Percentiles rank a stretch among this genome's conserved stretches.
phyloP scores from a whole-genome alignment of 1,284 basidiomycete species.

The Ceratobasidium sp. region DNA sequence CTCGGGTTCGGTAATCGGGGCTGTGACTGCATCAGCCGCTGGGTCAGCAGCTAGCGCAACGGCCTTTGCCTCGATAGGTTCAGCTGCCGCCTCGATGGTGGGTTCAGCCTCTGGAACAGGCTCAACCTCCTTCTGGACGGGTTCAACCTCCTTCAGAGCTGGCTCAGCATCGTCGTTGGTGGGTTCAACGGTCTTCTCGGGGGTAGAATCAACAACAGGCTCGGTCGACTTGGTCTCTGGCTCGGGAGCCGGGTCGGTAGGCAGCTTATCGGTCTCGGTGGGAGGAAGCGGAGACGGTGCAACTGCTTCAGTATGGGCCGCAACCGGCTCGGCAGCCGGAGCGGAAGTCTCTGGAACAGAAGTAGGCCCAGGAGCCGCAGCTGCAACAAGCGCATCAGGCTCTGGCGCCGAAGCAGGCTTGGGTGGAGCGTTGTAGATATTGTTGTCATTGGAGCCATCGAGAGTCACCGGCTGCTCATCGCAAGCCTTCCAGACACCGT shows the following conservation, averaged over 20 bases:
- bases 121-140: no score
- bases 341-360: conserved; percentile 35
- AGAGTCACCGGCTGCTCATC: conserved; percentile 64
- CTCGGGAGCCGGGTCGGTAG: background rate
- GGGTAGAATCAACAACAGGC: background rate
- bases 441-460: conserved; percentile 71
- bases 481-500: conserved; percentile 68
- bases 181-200: conserved; percentile 1
- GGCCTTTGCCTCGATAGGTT: background rate
- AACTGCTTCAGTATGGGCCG: conserved; percentile 14
- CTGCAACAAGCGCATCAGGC: conserved; percentile 22
- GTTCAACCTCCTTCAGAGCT: background rate
- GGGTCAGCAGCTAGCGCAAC: background rate
- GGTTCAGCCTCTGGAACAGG: background rate
- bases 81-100: background rate
- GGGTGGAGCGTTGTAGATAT: conserved; percentile 67
- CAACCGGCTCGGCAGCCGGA: conserved; percentile 22
- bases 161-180: background rate
- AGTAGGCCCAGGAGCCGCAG: conserved; percentile 29
- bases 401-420: conserved; percentile 50
- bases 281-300: conserved; percentile 34
- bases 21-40: background rate
- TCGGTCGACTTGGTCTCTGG: background rate
- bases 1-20: conserved; percentile 38
- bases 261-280: conserved; percentile 1